Base-by-base conservation (phyloP, 148 eudicot species). In the Heliamphora exappendiculata region DNA sequence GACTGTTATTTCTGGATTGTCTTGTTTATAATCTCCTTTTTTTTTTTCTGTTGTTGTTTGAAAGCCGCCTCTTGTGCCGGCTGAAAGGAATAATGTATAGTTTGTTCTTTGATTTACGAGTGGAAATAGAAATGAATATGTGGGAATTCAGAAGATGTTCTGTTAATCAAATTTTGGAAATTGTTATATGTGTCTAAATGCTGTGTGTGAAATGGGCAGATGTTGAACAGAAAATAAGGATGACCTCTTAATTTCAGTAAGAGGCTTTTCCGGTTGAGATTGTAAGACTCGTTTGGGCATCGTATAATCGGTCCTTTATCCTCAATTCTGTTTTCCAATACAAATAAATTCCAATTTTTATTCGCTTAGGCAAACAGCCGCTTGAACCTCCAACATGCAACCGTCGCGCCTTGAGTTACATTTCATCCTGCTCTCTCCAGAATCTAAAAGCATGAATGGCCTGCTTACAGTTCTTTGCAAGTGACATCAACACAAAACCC, bases 1-100 rank as follows among this genome's bases (percentile, higher is more conserved):
- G 14, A 26, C 1, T 33, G 22, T 17, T 19, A 24, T 68, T 28
- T 31, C 37, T 36, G 74, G 51, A 11, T 33, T 58, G 44, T 31
- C 47, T 64, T 66, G 75, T 75, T 74, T 37, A 26, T 80, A 60
- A 58, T 42, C 24, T 31, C 41, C 8, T 39, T 26, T 7, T 28
- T 22, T 36, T 24, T 53, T 55, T 39, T 34, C 57, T 54, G 74
- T 22, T 36, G 34, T 53, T 55, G 54, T 34, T 67, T 54, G 74
- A 24, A 47, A 49, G 78, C 68, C 45, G 82, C 58, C 50, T 51
- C 62, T n/a, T 37, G n/a, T 64, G 70, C 59, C 45, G 17, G 75
- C 41, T 17, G 63, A 71, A 73, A 70, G 79, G 80, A 74, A 78
- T 66, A 44, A 49, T 87, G 86, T 83, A 83, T 75, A 83, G 84